Evolutionary conservation across 176 grass and related monocot species (phyloP), one percentile per base, ranked within the genome.

Genomic region (Neostapfia colusana): DNA sequence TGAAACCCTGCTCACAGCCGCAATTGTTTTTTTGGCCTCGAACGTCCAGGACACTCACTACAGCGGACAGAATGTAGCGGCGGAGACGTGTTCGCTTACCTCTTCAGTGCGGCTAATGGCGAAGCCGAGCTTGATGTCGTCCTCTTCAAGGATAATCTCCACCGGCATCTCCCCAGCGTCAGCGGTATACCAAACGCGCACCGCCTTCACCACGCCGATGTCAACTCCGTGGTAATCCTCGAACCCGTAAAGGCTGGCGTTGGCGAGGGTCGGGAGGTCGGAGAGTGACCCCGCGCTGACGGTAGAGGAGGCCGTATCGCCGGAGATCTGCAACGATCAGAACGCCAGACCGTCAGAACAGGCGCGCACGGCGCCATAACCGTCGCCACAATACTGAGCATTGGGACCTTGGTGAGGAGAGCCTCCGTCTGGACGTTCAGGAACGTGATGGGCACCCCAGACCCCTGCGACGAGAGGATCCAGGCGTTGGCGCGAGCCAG

Each of bases 211-310:
- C 53, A 99, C 91, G 70, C 95, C 91, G 67, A 99, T 99, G 85
- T 99, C 95, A 41, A 99, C 82, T 78, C 91, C 95, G 43, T 95
- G 95, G 51, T 95, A 99, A 80, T 99, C 91, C 80, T 99, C 95
- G 80, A 99, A 99, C 15, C 95, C 95, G 50, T 98, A 98, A 0
- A 94, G 84, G 62, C 95, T 99, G 64, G 89, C 87, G 67, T 98
- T 98, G 63, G 91, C 89, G 8, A 99, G 87, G 60, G 95, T 90
- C 20, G 92, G 77, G 14, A 99, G 95, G 70, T 99, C 95, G 3
- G 91, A 79, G 44, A 95, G 55, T 2, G 95, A 99, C 18, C 95
- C 91, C 20, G 87, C 84, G 80, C 90, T 94, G 39, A 98, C 91
- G 18, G 95, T 94, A 36, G 95, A n/a, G 25, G 95, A 99, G 4